phyloP scores from a whole-genome alignment of 2,329 filamentous ascomycete species.

The Myriosclerotinia curreyana region DNA sequence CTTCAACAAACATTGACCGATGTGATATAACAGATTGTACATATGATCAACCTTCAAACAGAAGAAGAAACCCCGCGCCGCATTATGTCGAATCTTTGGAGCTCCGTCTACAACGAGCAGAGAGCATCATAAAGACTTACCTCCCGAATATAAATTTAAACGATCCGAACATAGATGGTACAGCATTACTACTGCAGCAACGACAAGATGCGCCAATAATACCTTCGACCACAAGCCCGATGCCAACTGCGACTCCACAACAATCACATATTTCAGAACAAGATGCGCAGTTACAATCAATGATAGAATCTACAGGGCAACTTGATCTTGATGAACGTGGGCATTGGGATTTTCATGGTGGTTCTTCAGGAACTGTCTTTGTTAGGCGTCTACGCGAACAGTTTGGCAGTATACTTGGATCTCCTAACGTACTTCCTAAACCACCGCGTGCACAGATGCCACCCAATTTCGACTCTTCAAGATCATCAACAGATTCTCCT shows the following conservation, averaged over 20 bases:
- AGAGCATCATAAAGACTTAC: slow-evolving; percentile 59
- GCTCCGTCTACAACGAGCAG: slow-evolving; percentile 65
- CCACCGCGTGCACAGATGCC: slow-evolving; percentile 43
- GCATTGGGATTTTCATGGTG: slow-evolving; percentile 92
- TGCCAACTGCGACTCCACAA: slow-evolving; percentile 10
- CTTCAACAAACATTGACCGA: slow-evolving; percentile 13
- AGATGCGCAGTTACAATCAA: slow-evolving; percentile 79
- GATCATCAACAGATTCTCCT: slow-evolving; percentile 36
- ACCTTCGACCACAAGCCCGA: slow-evolving; percentile 15
- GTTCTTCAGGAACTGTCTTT: slow-evolving; percentile 88
- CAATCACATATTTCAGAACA: slow-evolving; percentile 43
- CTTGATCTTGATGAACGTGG: slow-evolving; percentile 89
- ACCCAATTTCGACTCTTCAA: slow-evolving; percentile 36
- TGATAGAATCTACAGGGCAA: slow-evolving; percentile 90
- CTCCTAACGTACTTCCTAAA: slow-evolving; percentile 56
- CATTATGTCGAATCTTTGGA: slow-evolving; percentile 73
- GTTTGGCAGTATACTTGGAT: slow-evolving; percentile 72
- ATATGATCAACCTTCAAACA: slow-evolving; percentile 75
- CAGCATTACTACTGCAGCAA: slow-evolving; percentile 58
- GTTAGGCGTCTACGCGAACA: slow-evolving; percentile 83
- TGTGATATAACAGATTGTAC: slow-evolving; percentile 57
- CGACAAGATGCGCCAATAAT: slow-evolving; percentile 43
- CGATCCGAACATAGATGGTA: slow-evolving; percentile 76
- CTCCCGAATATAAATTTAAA: slow-evolving; percentile 69
- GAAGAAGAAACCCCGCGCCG: slow-evolving; percentile 67